Conservation (phyloP, 768 basidiomycete species). For the Chiua virens region DNA sequence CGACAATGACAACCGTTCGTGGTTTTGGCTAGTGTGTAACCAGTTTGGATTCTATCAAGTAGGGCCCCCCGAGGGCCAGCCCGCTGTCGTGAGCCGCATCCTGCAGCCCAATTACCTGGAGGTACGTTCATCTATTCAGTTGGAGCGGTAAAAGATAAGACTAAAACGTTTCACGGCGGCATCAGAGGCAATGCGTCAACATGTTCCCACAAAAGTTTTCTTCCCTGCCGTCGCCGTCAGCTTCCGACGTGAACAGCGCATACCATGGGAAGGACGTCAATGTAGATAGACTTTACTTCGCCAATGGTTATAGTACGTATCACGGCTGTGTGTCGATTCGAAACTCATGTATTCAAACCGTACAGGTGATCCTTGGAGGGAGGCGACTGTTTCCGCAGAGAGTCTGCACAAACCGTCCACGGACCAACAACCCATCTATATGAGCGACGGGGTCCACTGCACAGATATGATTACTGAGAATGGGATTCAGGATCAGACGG, state of each 20-base stretch:
- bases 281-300: constrained; percentile 62
- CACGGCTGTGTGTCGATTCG: background rate
- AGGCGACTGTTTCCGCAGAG: constrained; percentile 65
- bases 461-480: constrained; percentile 52
- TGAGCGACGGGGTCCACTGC: constrained; percentile 66
- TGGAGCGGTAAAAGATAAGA: too few species aligned
- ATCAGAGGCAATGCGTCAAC: too few species aligned
- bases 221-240: constrained; percentile 44
- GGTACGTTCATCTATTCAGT: too few species aligned
- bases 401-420: constrained; percentile 48
- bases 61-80: too few species aligned
- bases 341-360: background rate
- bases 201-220: too few species aligned
- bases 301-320: constrained; percentile 60
- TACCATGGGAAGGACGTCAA: constrained; percentile 66
- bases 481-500: constrained; percentile 48
- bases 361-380: constrained; percentile 74
- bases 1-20: too few species aligned
- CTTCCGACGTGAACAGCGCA: constrained; percentile 41
- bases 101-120: too few species aligned
- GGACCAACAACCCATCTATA: constrained; percentile 51
- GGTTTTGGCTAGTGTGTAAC: too few species aligned
- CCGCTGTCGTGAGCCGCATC: too few species aligned
- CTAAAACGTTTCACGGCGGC: too few species aligned
- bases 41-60: too few species aligned